Evolutionary conservation across 31 red algal genomes (phyloP).

Genomic region (Bonnemaisonia californica): DNA sequence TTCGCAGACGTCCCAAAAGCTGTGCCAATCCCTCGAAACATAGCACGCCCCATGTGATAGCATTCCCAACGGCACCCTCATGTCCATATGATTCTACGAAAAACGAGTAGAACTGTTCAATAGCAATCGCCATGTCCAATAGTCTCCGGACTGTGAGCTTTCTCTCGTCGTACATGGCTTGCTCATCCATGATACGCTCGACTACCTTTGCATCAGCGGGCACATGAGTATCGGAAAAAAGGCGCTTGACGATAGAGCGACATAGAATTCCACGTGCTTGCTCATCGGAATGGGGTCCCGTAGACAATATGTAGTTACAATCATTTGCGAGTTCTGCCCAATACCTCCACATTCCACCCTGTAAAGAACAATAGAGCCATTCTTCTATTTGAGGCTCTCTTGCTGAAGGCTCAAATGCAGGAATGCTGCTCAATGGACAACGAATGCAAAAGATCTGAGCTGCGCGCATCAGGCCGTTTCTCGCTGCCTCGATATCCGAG

Average conservation of each 20-base stretch:
- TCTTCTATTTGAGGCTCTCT: neutral
- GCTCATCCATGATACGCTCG: neutral
- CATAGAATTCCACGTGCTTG: constrained; percentile 18
- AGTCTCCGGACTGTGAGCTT: constrained; percentile 3
- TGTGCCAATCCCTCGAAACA: constrained; percentile 21
- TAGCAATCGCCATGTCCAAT: constrained; percentile 12
- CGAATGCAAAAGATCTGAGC: constrained; percentile 4
- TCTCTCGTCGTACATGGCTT: neutral
- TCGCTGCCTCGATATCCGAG: neutral
- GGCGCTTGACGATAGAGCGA: neutral
- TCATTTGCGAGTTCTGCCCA: constrained; percentile 42
- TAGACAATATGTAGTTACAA: constrained; percentile 26
- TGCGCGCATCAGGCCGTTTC: constrained; percentile 4
- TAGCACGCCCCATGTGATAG: constrained; percentile 16
- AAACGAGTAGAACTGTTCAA: constrained; percentile 33
- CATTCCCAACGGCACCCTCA: neutral
- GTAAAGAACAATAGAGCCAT: constrained; percentile 12
- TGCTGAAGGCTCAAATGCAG: neutral
- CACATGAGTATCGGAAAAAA: constrained; percentile 5
- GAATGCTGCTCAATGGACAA: neutral
- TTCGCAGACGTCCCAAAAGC: constrained; percentile 10
- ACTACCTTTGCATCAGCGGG: neutral
- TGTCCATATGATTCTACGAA: constrained; percentile 28
- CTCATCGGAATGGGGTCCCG: constrained; percentile 9
- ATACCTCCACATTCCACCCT: neutral